A percentile compares a stretch with the other conserved stretches of the same genome.
phyloP scores from a whole-genome alignment of 2,329 filamentous ascomycete genomes.

The Diatrype stigma region DNA sequence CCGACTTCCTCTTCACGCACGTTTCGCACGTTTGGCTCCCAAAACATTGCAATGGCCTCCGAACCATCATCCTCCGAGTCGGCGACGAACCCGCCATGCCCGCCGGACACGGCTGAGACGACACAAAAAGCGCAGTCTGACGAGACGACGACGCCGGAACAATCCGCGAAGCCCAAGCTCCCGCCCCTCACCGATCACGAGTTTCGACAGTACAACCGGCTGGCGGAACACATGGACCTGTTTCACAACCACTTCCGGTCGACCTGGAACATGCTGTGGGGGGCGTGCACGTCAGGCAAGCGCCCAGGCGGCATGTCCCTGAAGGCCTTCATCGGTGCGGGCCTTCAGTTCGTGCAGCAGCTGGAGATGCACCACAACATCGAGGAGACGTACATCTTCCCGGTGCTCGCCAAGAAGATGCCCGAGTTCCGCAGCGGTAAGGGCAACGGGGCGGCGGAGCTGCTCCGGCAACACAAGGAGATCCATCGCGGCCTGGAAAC shows the following conservation, averaged over 20 bases:
- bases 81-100: not conserved
- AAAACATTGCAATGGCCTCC: not conserved
- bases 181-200: slow-evolving; percentile 63
- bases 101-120: not conserved
- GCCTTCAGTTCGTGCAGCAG: slow-evolving; percentile 64
- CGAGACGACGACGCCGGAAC: not conserved
- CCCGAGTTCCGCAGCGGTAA: slow-evolving; percentile 58
- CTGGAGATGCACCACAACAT: slow-evolving; percentile 78
- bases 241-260: slow-evolving; percentile 77
- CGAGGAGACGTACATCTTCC: slow-evolving; percentile 80
- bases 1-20: not conserved
- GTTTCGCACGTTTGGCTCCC: not conserved
- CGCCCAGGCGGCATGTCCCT: slow-evolving; percentile 63
- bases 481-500: slow-evolving; percentile 74
- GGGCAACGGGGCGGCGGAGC: slow-evolving; percentile 45
- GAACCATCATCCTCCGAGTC: not conserved
- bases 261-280: slow-evolving; percentile 68
- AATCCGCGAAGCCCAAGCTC: slow-evolving; percentile 35
- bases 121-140: not conserved
- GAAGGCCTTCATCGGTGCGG: slow-evolving; percentile 62
- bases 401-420: slow-evolving; percentile 71
- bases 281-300: slow-evolving; percentile 54
- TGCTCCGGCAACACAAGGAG: slow-evolving; percentile 69
- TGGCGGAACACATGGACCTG: slow-evolving; percentile 70
- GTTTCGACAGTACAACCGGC: slow-evolving; percentile 66